Evolutionary conservation across 768 basidiomycete species (phyloP).

Genomic region (Termitomyces sp.): DNA sequence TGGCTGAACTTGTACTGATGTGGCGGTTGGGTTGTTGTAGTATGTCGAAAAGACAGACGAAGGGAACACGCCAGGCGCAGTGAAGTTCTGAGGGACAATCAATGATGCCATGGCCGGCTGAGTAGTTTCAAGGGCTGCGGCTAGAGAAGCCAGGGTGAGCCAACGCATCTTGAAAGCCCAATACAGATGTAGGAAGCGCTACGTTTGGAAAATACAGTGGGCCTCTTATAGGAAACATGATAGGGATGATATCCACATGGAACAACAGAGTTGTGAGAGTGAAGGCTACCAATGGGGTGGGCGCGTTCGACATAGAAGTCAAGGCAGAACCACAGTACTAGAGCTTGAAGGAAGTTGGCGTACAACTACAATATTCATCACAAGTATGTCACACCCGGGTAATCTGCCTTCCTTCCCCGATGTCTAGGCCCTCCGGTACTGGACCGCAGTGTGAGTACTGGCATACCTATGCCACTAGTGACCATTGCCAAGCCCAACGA

Average conservation of each 20-base stretch:
- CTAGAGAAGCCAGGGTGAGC: neutral
- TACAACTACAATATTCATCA: too few species aligned
- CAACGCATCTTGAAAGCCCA: neutral
- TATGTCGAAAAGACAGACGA: constrained; percentile 59
- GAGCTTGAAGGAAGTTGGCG: too few species aligned
- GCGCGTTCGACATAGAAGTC: neutral
- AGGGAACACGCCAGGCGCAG: constrained; percentile 59
- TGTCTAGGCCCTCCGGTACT: too few species aligned
- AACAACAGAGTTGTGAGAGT: neutral
- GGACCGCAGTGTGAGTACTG: too few species aligned
- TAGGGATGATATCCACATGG: neutral
- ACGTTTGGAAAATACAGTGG: neutral
- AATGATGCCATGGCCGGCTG: constrained; percentile 9
- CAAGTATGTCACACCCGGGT: too few species aligned
- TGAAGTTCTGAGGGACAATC: constrained; percentile 41
- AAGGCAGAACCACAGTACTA: too few species aligned
- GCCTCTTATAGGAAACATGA: neutral
- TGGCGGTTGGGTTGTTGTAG: constrained; percentile 70
- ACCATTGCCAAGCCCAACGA: too few species aligned
- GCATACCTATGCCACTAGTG: too few species aligned
- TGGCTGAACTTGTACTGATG: constrained; percentile 70
- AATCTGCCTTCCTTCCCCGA: too few species aligned
- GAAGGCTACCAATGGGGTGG: neutral
- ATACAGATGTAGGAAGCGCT: neutral
- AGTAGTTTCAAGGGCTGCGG: constrained; percentile 4